Evolutionary conservation across 305 asterid species (phyloP).

Genomic region (Solanum hybrid): DNA sequence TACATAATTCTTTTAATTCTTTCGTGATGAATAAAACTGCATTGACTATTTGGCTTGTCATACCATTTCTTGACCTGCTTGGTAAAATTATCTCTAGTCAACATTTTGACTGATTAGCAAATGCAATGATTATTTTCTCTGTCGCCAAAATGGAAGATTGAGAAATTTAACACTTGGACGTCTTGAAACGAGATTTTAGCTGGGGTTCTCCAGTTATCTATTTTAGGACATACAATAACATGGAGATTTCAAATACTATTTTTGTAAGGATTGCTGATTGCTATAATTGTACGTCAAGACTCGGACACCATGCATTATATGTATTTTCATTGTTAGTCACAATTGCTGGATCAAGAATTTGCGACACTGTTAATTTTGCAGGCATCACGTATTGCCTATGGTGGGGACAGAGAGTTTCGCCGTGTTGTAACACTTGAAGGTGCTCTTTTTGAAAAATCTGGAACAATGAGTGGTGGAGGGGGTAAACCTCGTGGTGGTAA

Average conservation of each 20-base stretch:
- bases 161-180: background rate
- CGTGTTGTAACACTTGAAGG: conserved; percentile 95
- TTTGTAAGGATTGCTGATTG: background rate
- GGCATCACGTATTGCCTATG: conserved; percentile 91
- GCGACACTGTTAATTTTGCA: conserved; percentile 9
- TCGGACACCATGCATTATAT: background rate
- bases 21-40: background rate
- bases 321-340: background rate
- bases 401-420: conserved; percentile 56
- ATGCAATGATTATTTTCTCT: background rate
- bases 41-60: background rate
- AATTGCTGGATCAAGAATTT: background rate
- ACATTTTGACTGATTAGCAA: background rate
- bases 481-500: conserved; percentile 89
- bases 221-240: background rate
- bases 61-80: background rate
- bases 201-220: background rate
- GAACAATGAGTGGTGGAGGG: conserved; percentile 98
- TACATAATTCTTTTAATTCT: background rate
- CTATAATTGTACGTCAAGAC: background rate
- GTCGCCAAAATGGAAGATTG: background rate
- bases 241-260: background rate
- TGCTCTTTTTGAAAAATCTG: conserved; percentile 83
- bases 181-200: background rate
- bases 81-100: background rate